Percentiles rank a stretch among this genome's conserved stretches.
Conservation (phyloP, 805 yeast species). For the Lachancea waltii region DNA sequence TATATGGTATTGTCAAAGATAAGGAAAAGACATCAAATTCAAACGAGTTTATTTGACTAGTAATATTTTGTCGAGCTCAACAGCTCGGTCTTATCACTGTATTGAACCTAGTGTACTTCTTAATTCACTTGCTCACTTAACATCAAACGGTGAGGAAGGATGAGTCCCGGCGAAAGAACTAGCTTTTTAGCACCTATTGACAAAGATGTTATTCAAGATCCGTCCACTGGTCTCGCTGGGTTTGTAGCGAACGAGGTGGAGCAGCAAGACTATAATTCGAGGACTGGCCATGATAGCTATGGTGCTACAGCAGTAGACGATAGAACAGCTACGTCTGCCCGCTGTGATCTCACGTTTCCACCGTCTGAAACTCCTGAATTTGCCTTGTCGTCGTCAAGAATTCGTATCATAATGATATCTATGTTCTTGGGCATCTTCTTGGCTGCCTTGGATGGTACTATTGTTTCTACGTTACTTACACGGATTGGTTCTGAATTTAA, state of each 20-base stretch:
- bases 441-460: constrained; percentile 62
- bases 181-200: constrained; percentile 12
- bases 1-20: too few relatives aligned
- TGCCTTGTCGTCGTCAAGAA: constrained; percentile 14
- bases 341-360: not conserved
- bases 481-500: constrained; percentile 64
- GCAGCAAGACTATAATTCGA: constrained; percentile 22
- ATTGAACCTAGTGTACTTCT: too few relatives aligned
- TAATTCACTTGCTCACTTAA: too few relatives aligned
- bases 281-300: not conserved
- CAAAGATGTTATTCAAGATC: constrained; percentile 22
- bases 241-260: constrained; percentile 32
- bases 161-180: constrained; percentile 2
- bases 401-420: constrained; percentile 35
- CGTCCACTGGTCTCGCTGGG: constrained; percentile 31
- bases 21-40: too few relatives aligned
- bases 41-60: too few relatives aligned
- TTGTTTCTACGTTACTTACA: constrained; percentile 58
- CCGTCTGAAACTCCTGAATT: not conserved
- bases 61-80: too few relatives aligned
- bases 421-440: constrained; percentile 46
- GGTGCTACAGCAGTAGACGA: too few relatives aligned
- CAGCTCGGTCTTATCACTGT: too few relatives aligned
- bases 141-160: too few relatives aligned
- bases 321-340: too few relatives aligned